Evolutionary conservation across 352 stramenopile genomes (phyloP), one percentile per base, ranked within the genome.

Genomic region (Phytophthora nicotianae): DNA sequence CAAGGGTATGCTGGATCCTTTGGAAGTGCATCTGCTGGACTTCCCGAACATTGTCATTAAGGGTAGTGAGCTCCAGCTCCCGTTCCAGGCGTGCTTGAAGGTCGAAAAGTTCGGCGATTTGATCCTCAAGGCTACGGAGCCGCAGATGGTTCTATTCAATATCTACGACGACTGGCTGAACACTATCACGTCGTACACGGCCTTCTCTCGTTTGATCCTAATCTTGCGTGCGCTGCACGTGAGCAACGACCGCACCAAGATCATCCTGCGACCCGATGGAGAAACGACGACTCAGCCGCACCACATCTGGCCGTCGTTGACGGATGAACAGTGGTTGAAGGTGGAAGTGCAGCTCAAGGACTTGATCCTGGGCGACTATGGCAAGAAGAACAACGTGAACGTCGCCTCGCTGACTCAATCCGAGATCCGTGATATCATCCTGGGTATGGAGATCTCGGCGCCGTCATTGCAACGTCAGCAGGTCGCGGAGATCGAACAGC

Each of bases 361-460:
- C 66, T 73, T 99, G 29, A 99, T 99, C 58, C 77, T 99, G 46
- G 97, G 91, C 20, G 98, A 99, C 74, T 99, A 99, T 67, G 97
- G 97, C 56, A 99, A 99, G 81, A 99, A 99, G 75, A 99, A 99
- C 81, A 99, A 99, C 71, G 98, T 99, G 26, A 99, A 99, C 76
- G 97, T 99, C 8, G 97, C 96, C 16, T 99, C 97, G 50, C 81
- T 99, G 59, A 99, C 98, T 2, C 97, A 99, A 68, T 99, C 93
- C 45, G 98, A 99, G 77, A 99, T 99, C 50, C 92, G 98, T 52
- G 98, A 99, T 70, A 99, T 99, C 65, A 99, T 99, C 75, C 74
- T 99, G 27, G 98, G 98, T 59, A 99, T 99, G 97, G 98, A 99
- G 76, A 99, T 99, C 66, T 98, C 97, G 29, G 97, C 98, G 46